Evolutionary conservation across 2,329 filamentous ascomycete species (phyloP).

Genomic region (Karstenula rhodostoma): DNA sequence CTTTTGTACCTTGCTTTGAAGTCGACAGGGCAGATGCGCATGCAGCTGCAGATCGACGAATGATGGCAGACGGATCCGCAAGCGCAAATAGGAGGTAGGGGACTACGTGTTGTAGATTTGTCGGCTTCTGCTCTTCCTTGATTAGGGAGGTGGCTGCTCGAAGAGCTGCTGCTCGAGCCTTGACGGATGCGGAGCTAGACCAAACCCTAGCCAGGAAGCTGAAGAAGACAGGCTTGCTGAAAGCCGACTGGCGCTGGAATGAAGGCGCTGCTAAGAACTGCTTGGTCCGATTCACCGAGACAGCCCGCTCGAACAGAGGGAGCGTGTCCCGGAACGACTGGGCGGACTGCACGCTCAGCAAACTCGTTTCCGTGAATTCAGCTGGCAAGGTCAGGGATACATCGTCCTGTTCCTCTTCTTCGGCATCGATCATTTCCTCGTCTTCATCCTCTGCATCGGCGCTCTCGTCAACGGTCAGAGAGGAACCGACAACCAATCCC

Average conservation of each 20-base stretch:
- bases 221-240: slow-evolving; percentile 71
- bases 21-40: slow-evolving; percentile 57
- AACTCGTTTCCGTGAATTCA: slow-evolving; percentile 38
- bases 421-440: slow-evolving; percentile 59
- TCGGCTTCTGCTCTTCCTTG: slow-evolving; percentile 47
- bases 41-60: slow-evolving; percentile 78
- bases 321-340: slow-evolving; percentile 41
- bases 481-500: slow-evolving; percentile 49
- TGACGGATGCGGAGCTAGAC: slow-evolving; percentile 73
- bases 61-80: slow-evolving; percentile 75
- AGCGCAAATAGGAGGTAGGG: slow-evolving; percentile 82
- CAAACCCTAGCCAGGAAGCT: slow-evolving; percentile 80
- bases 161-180: slow-evolving; percentile 74
- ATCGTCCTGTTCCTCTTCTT: slow-evolving; percentile 51
- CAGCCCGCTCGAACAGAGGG: slow-evolving; percentile 39
- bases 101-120: slow-evolving; percentile 80
- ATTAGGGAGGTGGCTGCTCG: slow-evolving; percentile 57
- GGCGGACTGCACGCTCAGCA: slow-evolving; percentile 30
- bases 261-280: slow-evolving; percentile 64
- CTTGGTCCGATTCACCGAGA: slow-evolving; percentile 29
- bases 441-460: slow-evolving; percentile 52
- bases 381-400: slow-evolving; percentile 29
- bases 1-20: slow-evolving; percentile 23
- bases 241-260: slow-evolving; percentile 63
- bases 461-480: slow-evolving; percentile 24